Base-by-base conservation (phyloP, 352 stramenopile genomes). In the Phytophthora pluvialis region DNA sequence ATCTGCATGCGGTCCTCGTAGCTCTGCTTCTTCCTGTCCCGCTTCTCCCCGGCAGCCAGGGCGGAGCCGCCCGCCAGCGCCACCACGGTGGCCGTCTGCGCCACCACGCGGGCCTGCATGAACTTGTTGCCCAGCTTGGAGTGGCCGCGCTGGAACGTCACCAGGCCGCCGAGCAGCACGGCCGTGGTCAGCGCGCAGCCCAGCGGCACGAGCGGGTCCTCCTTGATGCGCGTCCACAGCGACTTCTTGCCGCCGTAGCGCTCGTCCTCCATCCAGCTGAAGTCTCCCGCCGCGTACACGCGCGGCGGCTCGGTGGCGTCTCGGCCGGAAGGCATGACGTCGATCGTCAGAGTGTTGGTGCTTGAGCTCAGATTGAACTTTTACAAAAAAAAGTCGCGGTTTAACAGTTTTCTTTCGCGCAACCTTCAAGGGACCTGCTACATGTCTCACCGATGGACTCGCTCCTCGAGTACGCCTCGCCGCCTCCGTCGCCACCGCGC, bases 41-140 rank as follows among this genome's bases (percentile, higher is more conserved):
- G 62, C 38, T 80, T 88, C 38, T 88, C 72, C 16, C 60, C 60
- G 11, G 79, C 71, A 25, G 80, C 72, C 10, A 90, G 12, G 12
- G 80, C 69, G 2, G 72, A 76, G n/a, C 85, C 82, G 6, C 63
- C 70, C 5, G 72, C 79, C 42, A 95, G 63, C 7, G 85, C 85
- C 4, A 92, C n/a, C 4, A 95, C 75, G 3, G 87, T 95, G 15
- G 69, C 76, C 3, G 77, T 83, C 64, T 95, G 87, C 47, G 72
- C 70, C 35, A 93, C 60, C 32, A 95, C 81, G 16, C 87, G 83
- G 42, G 83, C 85, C 58, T 92, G 83, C 87, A 95, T 95, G 64
- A 94, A 95, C 43, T 77, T 76, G 65, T 94, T 92, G 55, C 81
- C 77, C 36, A 92, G 76, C 67, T 90, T 89, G 43, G 85, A 91